These are phyloP conservation scores for Penicillium pancosmium DNA, from an alignment of 495 filamentous ascomycete genomes.

Conservation along the genomic window DNA sequence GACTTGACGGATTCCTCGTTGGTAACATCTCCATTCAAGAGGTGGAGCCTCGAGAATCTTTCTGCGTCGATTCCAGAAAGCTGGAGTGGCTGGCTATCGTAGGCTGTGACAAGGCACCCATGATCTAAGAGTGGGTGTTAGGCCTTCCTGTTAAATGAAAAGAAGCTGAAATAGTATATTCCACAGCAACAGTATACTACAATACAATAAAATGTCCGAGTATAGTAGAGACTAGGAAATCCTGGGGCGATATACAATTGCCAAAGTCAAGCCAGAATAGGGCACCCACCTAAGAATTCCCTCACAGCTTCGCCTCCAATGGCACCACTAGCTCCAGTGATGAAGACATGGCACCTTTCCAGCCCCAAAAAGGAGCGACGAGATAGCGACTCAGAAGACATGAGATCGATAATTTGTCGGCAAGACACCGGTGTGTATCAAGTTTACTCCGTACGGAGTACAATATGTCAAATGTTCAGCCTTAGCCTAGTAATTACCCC, in stretches of 20 bases:
- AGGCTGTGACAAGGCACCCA: constrained; percentile 57
- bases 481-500: background rate
- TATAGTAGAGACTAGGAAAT: background rate
- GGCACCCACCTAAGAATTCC: constrained; percentile 54
- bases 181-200: background rate
- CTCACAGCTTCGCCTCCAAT: constrained; percentile 53
- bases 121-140: constrained; percentile 40
- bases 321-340: constrained; percentile 58
- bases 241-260: background rate
- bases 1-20: constrained; percentile 49
- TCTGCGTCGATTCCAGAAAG: constrained; percentile 26
- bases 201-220: background rate
- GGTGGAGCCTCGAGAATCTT: constrained; percentile 36
- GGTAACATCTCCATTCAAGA: constrained; percentile 49
- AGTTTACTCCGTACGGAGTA: background rate
- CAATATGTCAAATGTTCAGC: background rate
- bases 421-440: constrained; percentile 1
- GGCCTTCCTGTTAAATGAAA: constrained; percentile 1
- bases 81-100: constrained; percentile 40
- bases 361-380: constrained; percentile 48
- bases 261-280: background rate
- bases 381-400: constrained; percentile 1
- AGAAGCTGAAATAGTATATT: background rate
- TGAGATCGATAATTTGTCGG: background rate
- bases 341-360: constrained; percentile 57